Evolutionary conservation across 345 rosid species (phyloP), one percentile per base, ranked within the genome.

Genomic region (Gossypium longicalyx): DNA sequence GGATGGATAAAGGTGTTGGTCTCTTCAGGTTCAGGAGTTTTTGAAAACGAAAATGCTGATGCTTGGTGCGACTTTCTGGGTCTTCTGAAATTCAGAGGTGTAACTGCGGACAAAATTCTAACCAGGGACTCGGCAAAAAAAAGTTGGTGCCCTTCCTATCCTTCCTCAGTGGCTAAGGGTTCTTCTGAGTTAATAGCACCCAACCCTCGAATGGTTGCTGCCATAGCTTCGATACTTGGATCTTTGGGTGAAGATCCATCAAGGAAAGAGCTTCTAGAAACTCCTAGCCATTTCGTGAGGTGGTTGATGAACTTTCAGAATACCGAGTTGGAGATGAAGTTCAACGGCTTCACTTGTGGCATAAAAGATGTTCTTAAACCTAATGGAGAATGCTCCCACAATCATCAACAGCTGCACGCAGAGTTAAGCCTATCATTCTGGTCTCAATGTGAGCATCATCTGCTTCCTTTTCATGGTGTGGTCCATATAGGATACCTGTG

Each of bases 361-460:
- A 77, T 78, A 70, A 61, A 47, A 23, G 81, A 76, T 67, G 63
- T 71, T 43, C 76, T 70, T 23, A 80, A 78, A 74, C 23, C 58
- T 48, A 85, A 79, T 29, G 86, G 85, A 11, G 88, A 83, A 52
- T 29, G 77, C 77, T 67, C 4, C 43, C 80, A 56, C 69, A 64
- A 58, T 7, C 77, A 77, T 23, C 80, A 76, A 74, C 87, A 67
- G 54, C 62, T 93, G 15, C 80, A 76, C 34, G 88, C 89, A n/a
- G 98, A 91, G 83, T 77, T 90, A 79, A 89, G 86, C 80, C 25
- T 96, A 15, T 67, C 92, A 0, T 85, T 96, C 75, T 93, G 99
- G 90, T 93, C 99, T 75, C 94, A 85, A 75, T 96, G 99, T 23
- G 97, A 96, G 75, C 99, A 96, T 85, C 98, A 96, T 83, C 84